Base-by-base conservation (phyloP, 2,329 filamentous ascomycete species). In the Zasmidium citrigriseum region DNA sequence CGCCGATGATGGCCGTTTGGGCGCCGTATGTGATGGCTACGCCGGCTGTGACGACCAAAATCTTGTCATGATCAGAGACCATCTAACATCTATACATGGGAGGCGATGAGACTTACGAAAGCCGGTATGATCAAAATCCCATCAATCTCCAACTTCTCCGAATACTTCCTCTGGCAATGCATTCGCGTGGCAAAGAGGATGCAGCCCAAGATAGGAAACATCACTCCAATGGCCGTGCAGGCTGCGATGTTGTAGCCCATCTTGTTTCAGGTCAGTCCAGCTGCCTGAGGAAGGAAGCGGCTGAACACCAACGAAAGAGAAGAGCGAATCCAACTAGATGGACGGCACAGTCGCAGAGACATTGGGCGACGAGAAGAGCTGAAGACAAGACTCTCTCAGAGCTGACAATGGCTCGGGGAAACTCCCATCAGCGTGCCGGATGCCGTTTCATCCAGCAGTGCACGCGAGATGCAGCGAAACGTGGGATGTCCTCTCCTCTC, bases 111-210 rank as follows among this genome's bases (percentile, higher is more conserved):
- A 44, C 58, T 57, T 27, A 61, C 58, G 24, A 57, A 53, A 44
- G 59, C 55, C 23, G 59, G 59, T 16, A 59, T 50, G 18, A 62
- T 56, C 46, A 62, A 56, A 11, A 59, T 29, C 41, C 59, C 59
- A 52, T 62, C 59, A 22, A 62, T 46, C 49, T 62, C 59, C 3
- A 62, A 46, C 4, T 38, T 46, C 49, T 51, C 52, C 24, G 49
- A 52, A 38, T 62, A 62, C 34, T 54, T 54, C 22, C 58, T 47
- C 21, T 48, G 52, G 7, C 52, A 52, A 45, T 56, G 58, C n/a
- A 58, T 54, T 52, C 59, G 49, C 20, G 48, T 23, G 4, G 41
- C 56, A 4, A 62, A 22, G 3, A 53, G 48, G 7, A 59, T 44
- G 20, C 56, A 34, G 1, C 46, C 59, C 20, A 62, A 38, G 4